Conservation (phyloP, 2,329 filamentous ascomycete genomes). For the Raffaelea albimanens region DNA sequence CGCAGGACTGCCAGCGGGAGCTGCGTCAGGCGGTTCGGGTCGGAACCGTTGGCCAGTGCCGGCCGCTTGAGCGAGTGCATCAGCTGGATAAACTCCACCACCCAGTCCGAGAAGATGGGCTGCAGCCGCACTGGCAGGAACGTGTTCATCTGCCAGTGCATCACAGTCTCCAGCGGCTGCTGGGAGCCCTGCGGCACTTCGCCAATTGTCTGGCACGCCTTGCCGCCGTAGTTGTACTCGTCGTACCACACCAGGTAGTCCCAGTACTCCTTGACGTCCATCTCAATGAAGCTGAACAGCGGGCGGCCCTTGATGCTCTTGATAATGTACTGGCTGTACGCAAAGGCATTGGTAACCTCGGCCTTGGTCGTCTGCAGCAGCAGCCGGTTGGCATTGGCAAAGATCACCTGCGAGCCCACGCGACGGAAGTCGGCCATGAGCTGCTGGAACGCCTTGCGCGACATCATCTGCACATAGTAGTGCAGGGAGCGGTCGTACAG, state of each 20-base stretch:
- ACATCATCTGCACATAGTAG: conserved; percentile 98
- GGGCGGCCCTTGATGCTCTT: conserved; percentile 95
- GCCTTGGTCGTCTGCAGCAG: conserved; percentile 93
- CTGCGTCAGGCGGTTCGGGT: conserved; percentile 46
- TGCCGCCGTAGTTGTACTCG: conserved; percentile 96
- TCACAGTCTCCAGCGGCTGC: conserved; percentile 57
- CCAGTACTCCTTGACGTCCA: conserved; percentile 98
- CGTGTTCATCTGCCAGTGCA: conserved; percentile 96
- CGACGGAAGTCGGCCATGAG: conserved; percentile 94
- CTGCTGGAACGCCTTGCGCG: conserved; percentile 90
- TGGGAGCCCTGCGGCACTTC: conserved; percentile 30
- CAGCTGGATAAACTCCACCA: conserved; percentile 87
- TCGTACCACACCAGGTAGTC: conserved; percentile 99
- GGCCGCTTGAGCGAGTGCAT: conserved; percentile 84
- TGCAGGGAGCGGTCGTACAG: conserved; percentile 91
- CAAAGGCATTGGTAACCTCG: conserved; percentile 92
- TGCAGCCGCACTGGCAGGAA: conserved; percentile 78
- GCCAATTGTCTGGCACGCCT: conserved; percentile 74
- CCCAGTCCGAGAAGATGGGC: conserved; percentile 80
- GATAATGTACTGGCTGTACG: conserved; percentile 94
- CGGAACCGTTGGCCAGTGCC: conserved; percentile 38
- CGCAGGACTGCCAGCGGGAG: conserved; percentile 39
- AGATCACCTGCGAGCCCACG: conserved; percentile 92
- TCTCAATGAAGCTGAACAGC: conserved; percentile 91
- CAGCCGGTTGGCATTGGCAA: conserved; percentile 80